Conservation (phyloP, 345 rosid species). For the Excoecaria cochinchinensis region DNA sequence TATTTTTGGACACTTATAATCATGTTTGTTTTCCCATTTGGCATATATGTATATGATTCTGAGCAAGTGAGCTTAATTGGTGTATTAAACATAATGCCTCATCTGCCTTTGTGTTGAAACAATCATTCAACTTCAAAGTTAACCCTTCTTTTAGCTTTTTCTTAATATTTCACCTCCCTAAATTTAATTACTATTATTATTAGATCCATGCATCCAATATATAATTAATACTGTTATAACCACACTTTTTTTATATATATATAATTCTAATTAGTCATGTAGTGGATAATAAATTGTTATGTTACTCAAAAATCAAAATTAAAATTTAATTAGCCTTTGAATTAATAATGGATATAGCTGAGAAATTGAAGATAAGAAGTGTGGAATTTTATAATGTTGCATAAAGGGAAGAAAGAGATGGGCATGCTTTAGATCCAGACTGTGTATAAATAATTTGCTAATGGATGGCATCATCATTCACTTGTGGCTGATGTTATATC, state of each 20-base stretch:
- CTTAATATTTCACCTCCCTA: no score
- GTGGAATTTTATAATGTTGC: neutral
- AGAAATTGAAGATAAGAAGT: neutral
- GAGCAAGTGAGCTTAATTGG: conserved; percentile 20
- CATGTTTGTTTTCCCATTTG: conserved; percentile 31
- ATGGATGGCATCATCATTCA: conserved; percentile 51
- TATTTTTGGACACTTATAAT: conserved; percentile 21
- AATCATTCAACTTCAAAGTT: conserved; percentile 24
- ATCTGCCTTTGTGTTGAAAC: conserved; percentile 24
- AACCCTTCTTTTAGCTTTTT: neutral
- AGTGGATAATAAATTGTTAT: no score
- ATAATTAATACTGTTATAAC: no score
- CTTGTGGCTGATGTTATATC: conserved; percentile 49
- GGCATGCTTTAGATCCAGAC: conserved; percentile 23
- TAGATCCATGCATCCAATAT: no score
- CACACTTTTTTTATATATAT: no score
- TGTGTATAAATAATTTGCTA: conserved; percentile 31
- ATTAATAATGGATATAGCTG: no score
- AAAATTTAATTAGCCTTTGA: no score
- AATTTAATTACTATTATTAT: no score
- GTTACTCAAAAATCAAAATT: no score
- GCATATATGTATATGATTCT: conserved; percentile 17
- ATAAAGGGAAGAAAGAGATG: conserved; percentile 2
- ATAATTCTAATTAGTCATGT: no score
- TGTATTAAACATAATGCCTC: neutral